phyloP scores from a whole-genome alignment of 2,329 filamentous ascomycete species.

The Fusarium denticulatum region DNA sequence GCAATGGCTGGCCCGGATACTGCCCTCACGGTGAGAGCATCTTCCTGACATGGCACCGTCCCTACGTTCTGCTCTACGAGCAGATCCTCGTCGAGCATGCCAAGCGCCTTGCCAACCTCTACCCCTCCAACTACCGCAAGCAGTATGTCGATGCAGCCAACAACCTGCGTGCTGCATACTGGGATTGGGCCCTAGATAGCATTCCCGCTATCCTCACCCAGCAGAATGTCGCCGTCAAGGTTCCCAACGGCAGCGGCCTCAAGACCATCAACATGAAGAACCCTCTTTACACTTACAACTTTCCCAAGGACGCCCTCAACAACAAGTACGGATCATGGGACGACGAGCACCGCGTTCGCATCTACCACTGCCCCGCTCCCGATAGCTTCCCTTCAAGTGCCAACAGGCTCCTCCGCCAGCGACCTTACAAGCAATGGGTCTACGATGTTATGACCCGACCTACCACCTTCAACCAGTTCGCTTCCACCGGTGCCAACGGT shows the following conservation, averaged over 20 bases:
- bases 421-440: slow-evolving; percentile 53
- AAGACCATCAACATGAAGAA: slow-evolving; percentile 55
- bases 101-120: slow-evolving; percentile 57
- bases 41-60: slow-evolving; percentile 66
- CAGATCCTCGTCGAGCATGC: slow-evolving; percentile 62
- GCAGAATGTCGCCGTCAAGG: slow-evolving; percentile 51
- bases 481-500: slow-evolving; percentile 48
- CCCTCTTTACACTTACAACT: slow-evolving; percentile 63
- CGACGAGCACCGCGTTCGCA: slow-evolving; percentile 46
- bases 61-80: slow-evolving; percentile 65
- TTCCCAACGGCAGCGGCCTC: slow-evolving; percentile 50
- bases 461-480: slow-evolving; percentile 49
- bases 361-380: slow-evolving; percentile 52
- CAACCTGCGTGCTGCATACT: slow-evolving; percentile 60
- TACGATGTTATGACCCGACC: slow-evolving; percentile 55
- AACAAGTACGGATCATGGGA: slow-evolving; percentile 52
- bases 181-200: slow-evolving; percentile 62
- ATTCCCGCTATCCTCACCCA: slow-evolving; percentile 55
- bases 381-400: slow-evolving; percentile 53
- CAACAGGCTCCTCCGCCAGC: slow-evolving; percentile 47
- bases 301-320: slow-evolving; percentile 53
- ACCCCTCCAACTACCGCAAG: slow-evolving; percentile 48
- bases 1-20: slow-evolving; percentile 52
- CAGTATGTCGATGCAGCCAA: slow-evolving; percentile 58
- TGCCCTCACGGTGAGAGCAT: slow-evolving; percentile 61